These are phyloP conservation scores for Vitis rotundifolia DNA, from an alignment of 164 flowering plant species.

Conservation along the genomic window DNA sequence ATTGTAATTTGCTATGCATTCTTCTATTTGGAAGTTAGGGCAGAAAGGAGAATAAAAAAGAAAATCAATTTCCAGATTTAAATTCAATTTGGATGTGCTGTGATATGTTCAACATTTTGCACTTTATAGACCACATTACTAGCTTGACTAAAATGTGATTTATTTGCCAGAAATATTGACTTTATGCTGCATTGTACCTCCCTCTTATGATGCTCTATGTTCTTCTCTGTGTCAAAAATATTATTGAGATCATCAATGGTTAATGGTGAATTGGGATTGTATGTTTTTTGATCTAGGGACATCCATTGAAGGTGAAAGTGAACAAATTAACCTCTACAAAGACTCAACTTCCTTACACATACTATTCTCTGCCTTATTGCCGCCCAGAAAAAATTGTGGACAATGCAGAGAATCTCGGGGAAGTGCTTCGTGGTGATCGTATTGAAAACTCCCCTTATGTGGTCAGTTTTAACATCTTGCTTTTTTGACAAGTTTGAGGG, in stretches of 20 bases:
- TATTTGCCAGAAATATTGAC: not conserved
- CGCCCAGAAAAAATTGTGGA: conserved; percentile 33
- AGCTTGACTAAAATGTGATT: not conserved
- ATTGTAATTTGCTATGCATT: too few species aligned
- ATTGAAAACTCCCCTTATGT: conserved; percentile 52
- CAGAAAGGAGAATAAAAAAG: not conserved
- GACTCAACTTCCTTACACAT: conserved; percentile 54
- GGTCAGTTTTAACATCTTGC: conserved; percentile 22
- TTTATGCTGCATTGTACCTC: not conserved
- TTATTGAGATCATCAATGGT: not conserved
- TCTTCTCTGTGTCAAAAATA: not conserved
- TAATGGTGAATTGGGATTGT: not conserved
- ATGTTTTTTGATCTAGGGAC: conserved; percentile 28
- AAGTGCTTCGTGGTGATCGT: conserved; percentile 58
- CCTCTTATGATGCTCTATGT: not conserved
- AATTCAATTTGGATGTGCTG: not conserved
- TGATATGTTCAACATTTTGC: not conserved
- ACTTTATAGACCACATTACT: not conserved
- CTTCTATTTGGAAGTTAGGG: not conserved
- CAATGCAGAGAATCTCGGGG: conserved; percentile 62
- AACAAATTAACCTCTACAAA: conserved; percentile 43
- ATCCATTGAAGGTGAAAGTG: conserved; percentile 35
- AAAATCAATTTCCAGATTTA: not conserved
- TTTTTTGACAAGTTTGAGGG: not conserved
- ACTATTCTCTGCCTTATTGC: conserved; percentile 46